phyloP scores from a whole-genome alignment of 805 yeast species.

The Phaffomyces thermotolerans region DNA sequence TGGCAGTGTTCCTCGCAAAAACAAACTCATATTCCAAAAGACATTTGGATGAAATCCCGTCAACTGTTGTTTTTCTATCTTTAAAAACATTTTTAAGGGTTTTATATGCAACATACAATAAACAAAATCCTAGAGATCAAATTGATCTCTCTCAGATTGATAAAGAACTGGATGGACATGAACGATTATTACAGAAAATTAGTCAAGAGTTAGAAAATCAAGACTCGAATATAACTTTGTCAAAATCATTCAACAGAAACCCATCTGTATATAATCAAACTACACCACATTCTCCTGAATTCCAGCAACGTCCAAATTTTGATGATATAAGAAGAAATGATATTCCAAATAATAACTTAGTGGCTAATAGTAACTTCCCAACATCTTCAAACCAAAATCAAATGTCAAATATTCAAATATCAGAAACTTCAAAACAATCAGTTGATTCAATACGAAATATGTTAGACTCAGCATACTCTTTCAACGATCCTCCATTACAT shows the following conservation, averaged over 20 bases:
- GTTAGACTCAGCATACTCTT: constrained; percentile 1
- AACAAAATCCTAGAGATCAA: not conserved
- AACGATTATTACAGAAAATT: not conserved
- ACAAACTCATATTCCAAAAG: not conserved
- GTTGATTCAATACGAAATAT: not conserved
- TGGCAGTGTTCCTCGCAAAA: constrained; percentile 7
- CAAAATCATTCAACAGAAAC: too few species aligned
- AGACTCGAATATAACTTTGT: not conserved
- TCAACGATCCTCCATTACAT: constrained; percentile 6
- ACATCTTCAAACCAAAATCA: too few species aligned
- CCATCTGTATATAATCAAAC: not conserved
- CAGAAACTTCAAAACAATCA: not conserved
- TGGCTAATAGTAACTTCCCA: too few species aligned
- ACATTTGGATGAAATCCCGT: constrained; percentile 6
- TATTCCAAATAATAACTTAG: too few species aligned
- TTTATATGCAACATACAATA: constrained; percentile 17
- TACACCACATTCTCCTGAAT: too few species aligned
- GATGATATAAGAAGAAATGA: not conserved
- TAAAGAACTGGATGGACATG: constrained; percentile 5
- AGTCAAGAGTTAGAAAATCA: not conserved
- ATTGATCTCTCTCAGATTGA: constrained; percentile 8
- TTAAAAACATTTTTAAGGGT: constrained; percentile 18
- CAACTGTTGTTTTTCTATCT: constrained; percentile 8
- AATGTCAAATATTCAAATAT: too few species aligned
- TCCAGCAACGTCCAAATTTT: not conserved